Base-by-base conservation (phyloP, 2,329 filamentous ascomycete genomes). In the Setomelanomma holmii region DNA sequence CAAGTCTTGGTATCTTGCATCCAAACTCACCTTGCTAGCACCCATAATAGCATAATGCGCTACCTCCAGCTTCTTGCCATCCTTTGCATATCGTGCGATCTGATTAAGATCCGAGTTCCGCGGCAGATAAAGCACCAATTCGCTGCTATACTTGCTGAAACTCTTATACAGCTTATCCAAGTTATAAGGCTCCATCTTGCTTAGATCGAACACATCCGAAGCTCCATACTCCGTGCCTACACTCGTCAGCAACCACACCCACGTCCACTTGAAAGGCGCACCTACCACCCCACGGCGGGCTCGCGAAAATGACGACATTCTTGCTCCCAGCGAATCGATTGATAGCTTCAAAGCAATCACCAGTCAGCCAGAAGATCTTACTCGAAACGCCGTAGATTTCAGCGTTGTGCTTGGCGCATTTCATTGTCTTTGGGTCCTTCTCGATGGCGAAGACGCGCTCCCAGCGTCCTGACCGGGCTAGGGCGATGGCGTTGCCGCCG, bases 401-500 rank as follows among this genome's bases (percentile, higher is more conserved):
- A 6, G 95, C 92, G 72, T 99, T 99, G 72, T 96, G 87, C 77
- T 96, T 93, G 21, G 92, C 95, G 75, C 96, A 99, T 40, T 88
- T 87, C 5, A 99, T 82, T 1, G 90, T 91, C 8, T 86, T 84
- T 3, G 87, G 80, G 66, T 98, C 88, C 63, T 88, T 89, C 76
- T 99, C 95, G 62, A 99, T 89, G 36, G 90, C 91, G 70, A 98
- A 91, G 58, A 99, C 85, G 58, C 86, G 87, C 45, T 87, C 84
- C 89, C 91, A 99, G 58, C 87, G 85, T 17, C 83, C 86, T 0
- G 88, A 90, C 8, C 87, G 83, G 16, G 95, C 93, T 64, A 99
- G 96, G n/a, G 93, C 91, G 63, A 99, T 98, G 20, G 89, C 86
- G 73, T 99, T 99, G 48, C 93, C 95, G 33, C 96, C 95, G 1